These are phyloP conservation scores for Stromatinia cepivora DNA, from an alignment of 2,329 filamentous ascomycete genomes.

Conservation along the genomic window DNA sequence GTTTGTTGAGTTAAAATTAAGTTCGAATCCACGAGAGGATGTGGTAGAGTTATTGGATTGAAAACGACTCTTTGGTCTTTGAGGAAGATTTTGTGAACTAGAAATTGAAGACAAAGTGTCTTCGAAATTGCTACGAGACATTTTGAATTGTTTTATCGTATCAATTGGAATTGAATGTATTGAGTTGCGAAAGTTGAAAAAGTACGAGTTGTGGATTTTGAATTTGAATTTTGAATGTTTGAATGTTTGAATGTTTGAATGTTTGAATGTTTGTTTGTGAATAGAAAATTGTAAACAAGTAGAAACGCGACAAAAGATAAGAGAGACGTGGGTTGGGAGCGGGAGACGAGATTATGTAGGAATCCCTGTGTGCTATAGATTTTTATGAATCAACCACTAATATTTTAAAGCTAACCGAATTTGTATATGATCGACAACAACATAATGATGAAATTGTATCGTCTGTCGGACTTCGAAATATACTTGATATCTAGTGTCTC, in stretches of 20 bases:
- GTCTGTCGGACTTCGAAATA: neutral
- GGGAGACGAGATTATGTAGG: conserved; percentile 15
- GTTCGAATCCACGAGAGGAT: conserved; percentile 3
- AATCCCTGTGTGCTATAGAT: neutral
- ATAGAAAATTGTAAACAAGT: conserved; percentile 13
- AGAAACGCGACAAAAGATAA: neutral
- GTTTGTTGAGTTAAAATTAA: conserved; percentile 13
- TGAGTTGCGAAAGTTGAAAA: neutral
- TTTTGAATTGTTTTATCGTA: neutral
- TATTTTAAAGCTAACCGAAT: neutral
- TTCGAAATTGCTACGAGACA: conserved; percentile 8
- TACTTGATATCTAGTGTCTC: neutral
- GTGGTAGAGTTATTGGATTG: conserved; percentile 1
- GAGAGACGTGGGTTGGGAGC: neutral
- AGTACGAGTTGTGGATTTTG: neutral
- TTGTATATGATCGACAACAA: neutral
- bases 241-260: too few species aligned
- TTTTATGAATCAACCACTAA: neutral
- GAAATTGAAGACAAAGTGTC: conserved; percentile 17
- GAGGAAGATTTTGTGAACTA: conserved; percentile 8
- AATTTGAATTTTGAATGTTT: neutral
- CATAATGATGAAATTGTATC: neutral
- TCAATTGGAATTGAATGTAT: too few species aligned
- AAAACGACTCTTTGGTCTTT: conserved; percentile 17
- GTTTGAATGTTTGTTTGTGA: neutral